phyloP scores from a whole-genome alignment of 176 grass and related monocot species.

The Phyllostachys edulis region DNA sequence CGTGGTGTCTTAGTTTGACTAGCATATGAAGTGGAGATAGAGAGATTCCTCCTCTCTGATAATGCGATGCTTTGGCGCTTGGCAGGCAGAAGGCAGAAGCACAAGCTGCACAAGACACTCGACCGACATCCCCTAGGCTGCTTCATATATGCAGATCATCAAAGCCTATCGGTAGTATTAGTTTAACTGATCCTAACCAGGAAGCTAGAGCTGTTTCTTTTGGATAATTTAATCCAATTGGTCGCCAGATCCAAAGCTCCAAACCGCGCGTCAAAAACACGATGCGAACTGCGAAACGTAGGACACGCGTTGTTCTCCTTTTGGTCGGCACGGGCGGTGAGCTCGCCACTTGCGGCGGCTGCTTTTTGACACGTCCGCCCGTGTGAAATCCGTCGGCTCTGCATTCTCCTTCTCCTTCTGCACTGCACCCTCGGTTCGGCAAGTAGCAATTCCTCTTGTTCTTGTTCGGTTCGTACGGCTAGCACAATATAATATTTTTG shows the following conservation, averaged over 20 bases:
- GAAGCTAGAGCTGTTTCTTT: not conserved
- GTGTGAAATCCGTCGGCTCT: not conserved
- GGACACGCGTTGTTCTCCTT: slow-evolving; percentile 28
- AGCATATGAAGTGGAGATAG: not conserved
- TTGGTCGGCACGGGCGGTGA: slow-evolving; percentile 37
- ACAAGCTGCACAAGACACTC: not conserved
- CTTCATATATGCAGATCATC: not conserved
- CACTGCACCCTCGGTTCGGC: not conserved
- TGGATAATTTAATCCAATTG: not conserved
- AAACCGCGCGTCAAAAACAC: not conserved
- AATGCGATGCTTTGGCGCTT: not conserved
- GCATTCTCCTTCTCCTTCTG: not conserved
- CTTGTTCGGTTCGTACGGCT: not conserved
- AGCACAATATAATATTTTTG: not conserved
- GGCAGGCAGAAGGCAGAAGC: not conserved
- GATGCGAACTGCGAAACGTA: not conserved
- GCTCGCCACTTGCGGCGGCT: slow-evolving; percentile 35
- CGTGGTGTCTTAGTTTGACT: not conserved
- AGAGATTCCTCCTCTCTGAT: not conserved
- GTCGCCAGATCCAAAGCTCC: slow-evolving; percentile 28
- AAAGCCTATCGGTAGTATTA: not conserved
- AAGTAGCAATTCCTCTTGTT: not conserved
- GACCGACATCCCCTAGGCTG: slow-evolving; percentile 24
- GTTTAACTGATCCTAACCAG: not conserved
- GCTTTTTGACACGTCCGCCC: not conserved